phyloP scores from a whole-genome alignment of 345 rosid species.

The Pistacia integerrima region DNA sequence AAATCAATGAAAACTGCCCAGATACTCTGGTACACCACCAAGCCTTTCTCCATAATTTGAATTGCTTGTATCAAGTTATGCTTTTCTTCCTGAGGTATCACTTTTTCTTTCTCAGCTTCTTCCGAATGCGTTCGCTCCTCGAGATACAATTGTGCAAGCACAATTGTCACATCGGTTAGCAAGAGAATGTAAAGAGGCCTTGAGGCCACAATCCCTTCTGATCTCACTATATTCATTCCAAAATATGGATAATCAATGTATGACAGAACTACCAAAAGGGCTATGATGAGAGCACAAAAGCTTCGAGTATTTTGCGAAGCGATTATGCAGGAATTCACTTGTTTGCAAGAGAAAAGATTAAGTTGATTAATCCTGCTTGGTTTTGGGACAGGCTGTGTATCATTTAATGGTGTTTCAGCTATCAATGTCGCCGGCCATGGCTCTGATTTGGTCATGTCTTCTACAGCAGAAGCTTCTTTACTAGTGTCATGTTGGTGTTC shows the following conservation, averaged over 20 bases:
- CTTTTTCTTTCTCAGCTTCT: conserved; percentile 38
- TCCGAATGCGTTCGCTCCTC: conserved; percentile 32
- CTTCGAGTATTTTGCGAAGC: conserved; percentile 56
- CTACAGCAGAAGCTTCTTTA: neutral
- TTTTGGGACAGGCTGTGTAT: neutral
- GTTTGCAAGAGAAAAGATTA: conserved; percentile 53
- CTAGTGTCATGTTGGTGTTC: neutral
- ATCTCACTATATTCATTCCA: conserved; percentile 36
- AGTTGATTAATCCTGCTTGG: conserved; percentile 18
- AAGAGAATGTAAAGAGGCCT: conserved; percentile 71
- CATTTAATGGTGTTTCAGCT: conserved; percentile 5
- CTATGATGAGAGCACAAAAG: conserved; percentile 57
- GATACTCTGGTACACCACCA: conserved; percentile 53
- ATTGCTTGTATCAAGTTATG: conserved; percentile 58
- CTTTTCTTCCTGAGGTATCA: conserved; percentile 27
- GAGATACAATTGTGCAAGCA: conserved; percentile 39
- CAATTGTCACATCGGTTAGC: conserved; percentile 54
- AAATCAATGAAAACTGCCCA: conserved; percentile 75
- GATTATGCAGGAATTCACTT: conserved; percentile 52
- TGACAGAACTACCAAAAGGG: conserved; percentile 53
- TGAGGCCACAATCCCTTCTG: conserved; percentile 40
- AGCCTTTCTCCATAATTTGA: conserved; percentile 72
- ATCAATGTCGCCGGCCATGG: neutral
- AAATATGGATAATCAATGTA: conserved; percentile 38
- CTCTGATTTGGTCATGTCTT: conserved; percentile 3